Evolutionary conservation across 2,329 filamentous ascomycete genomes (phyloP).

Genomic region (Chaetomiaceae sp.): DNA sequence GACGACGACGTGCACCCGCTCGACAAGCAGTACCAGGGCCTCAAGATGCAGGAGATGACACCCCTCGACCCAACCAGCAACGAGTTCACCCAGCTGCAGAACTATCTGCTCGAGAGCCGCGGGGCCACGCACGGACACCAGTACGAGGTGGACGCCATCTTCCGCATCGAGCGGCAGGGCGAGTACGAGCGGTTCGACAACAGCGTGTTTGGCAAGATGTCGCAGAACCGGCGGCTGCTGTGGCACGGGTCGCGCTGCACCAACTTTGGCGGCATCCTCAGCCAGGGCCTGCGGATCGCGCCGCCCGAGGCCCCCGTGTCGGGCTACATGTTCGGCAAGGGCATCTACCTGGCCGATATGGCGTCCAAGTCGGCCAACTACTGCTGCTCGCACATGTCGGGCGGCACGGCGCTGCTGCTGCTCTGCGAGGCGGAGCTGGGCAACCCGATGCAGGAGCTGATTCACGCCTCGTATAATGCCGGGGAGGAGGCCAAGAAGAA

Average conservation of each 20-base stretch:
- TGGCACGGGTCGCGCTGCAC: slow-evolving; percentile 85
- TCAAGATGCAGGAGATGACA: slow-evolving; percentile 74
- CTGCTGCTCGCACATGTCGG: slow-evolving; percentile 59
- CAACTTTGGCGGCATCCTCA: slow-evolving; percentile 83
- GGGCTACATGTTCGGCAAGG: slow-evolving; percentile 88
- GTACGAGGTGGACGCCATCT: slow-evolving; percentile 68
- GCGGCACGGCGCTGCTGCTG: slow-evolving; percentile 67
- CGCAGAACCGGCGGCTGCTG: slow-evolving; percentile 65
- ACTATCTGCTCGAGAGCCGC: slow-evolving; percentile 63
- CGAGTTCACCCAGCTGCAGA: slow-evolving; percentile 62
- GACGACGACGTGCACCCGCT: slow-evolving; percentile 56
- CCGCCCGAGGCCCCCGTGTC: slow-evolving; percentile 74
- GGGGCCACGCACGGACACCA: slow-evolving; percentile 61
- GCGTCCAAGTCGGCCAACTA: slow-evolving; percentile 79
- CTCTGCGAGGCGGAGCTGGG: slow-evolving; percentile 84
- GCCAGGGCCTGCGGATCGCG: slow-evolving; percentile 84
- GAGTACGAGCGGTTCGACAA: slow-evolving; percentile 66
- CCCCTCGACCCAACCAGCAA: slow-evolving; percentile 52
- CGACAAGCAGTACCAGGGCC: slow-evolving; percentile 66
- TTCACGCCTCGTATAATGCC: slow-evolving; percentile 55
- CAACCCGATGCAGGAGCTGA: slow-evolving; percentile 64
- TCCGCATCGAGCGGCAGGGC: slow-evolving; percentile 72
- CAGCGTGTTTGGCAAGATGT: slow-evolving; percentile 46
- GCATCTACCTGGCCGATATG: slow-evolving; percentile 84
- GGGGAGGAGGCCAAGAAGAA: slow-evolving; percentile 56